Conservation (phyloP, 2,329 filamentous ascomycete genomes). For the Penicillium sp. region DNA sequence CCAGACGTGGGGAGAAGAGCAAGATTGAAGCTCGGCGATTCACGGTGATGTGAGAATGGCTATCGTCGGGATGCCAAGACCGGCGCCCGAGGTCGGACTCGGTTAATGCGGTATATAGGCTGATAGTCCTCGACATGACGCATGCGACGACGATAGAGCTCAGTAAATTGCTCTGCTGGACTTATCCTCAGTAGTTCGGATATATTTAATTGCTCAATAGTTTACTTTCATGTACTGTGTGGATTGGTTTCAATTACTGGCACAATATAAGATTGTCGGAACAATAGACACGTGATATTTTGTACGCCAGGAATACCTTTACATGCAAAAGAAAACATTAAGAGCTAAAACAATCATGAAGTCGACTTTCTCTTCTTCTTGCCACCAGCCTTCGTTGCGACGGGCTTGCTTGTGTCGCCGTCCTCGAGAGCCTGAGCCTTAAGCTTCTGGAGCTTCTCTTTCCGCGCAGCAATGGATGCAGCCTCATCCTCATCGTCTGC, state of each 20-base stretch:
- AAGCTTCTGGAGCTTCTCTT: slow-evolving; percentile 51
- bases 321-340: slow-evolving; percentile 34
- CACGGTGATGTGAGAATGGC: slow-evolving; percentile 31
- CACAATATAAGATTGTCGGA: slow-evolving; percentile 3
- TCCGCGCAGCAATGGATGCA: slow-evolving; percentile 38
- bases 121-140: slow-evolving; percentile 7
- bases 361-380: slow-evolving; percentile 45
- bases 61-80: slow-evolving; percentile 40
- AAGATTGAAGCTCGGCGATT: slow-evolving; percentile 27
- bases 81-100: slow-evolving; percentile 37
- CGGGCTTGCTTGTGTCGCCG: slow-evolving; percentile 34
- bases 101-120: slow-evolving; percentile 32
- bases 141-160: neutral
- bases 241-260: neutral
- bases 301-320: slow-evolving; percentile 35
- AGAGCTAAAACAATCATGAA: slow-evolving; percentile 32
- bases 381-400: slow-evolving; percentile 18
- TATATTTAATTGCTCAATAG: no score
- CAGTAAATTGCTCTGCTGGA: neutral
- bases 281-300: slow-evolving; percentile 34
- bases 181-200: neutral
- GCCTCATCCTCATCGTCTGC: slow-evolving; percentile 41
- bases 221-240: neutral
- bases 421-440: slow-evolving; percentile 50
- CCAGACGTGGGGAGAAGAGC: slow-evolving; percentile 12